phyloP scores from a whole-genome alignment of 2,329 filamentous ascomycete genomes.

The Colletotrichum phormii region DNA sequence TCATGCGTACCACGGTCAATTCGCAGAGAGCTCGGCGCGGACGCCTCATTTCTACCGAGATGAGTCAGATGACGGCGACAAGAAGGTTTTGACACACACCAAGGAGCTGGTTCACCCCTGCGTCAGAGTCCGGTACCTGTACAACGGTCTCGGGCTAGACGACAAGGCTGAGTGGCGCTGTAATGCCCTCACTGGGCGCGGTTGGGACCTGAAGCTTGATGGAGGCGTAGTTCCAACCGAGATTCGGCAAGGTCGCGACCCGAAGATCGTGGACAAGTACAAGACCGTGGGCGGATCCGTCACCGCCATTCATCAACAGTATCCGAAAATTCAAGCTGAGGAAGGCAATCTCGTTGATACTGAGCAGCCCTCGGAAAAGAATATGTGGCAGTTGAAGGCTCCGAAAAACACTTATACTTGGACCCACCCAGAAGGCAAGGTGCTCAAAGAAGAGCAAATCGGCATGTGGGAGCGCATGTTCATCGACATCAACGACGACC shows the following conservation, averaged over 20 bases:
- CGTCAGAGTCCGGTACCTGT: constrained; percentile 47
- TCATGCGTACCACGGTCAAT: not conserved
- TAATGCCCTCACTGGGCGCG: constrained; percentile 32
- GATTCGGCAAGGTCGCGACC: not conserved
- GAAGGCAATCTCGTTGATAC: constrained; percentile 11
- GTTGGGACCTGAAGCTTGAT: constrained; percentile 19
- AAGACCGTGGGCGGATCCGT: constrained; percentile 20
- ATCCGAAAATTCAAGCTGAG: not conserved
- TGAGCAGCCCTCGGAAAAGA: constrained; percentile 32
- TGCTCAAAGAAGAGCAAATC: constrained; percentile 35
- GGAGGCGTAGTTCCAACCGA: not conserved
- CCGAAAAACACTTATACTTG: constrained; percentile 33
- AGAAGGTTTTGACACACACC: constrained; percentile 8
- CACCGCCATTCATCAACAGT: constrained; percentile 1
- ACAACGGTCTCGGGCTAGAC: constrained; percentile 43
- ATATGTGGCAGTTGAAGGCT: constrained; percentile 27
- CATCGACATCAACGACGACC: constrained; percentile 35
- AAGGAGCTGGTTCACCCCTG: constrained; percentile 46
- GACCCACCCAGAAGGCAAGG: not conserved
- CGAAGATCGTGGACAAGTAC: constrained; percentile 15
- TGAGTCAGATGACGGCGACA: constrained; percentile 32
- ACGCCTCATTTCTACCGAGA: constrained; percentile 42
- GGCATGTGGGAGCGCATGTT: constrained; percentile 40
- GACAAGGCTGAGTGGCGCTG: constrained; percentile 43
- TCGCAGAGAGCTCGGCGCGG: constrained; percentile 18